Evolutionary conservation across 495 filamentous ascomycete species (phyloP).

Genomic region (Recurvomyces mirabilis): DNA sequence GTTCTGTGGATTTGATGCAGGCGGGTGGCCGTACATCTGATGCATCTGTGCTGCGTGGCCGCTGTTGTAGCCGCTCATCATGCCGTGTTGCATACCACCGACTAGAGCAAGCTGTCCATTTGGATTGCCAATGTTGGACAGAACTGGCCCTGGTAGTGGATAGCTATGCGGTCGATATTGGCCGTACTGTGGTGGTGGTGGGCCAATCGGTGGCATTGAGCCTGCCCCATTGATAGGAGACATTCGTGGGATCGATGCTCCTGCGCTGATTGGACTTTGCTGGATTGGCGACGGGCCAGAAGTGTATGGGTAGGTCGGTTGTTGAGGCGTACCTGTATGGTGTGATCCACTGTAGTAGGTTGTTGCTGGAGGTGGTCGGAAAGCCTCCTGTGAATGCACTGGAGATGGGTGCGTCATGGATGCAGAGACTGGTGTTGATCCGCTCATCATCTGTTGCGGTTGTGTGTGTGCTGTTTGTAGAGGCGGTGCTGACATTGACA

Average conservation of each 20-base stretch:
- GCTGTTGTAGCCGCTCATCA: slow-evolving; percentile 45
- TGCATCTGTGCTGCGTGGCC: slow-evolving; percentile 45
- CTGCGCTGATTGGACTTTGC: slow-evolving; percentile 49
- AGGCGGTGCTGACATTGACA: slow-evolving; percentile 29
- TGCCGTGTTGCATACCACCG: slow-evolving; percentile 44
- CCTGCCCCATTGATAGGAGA: slow-evolving; percentile 42
- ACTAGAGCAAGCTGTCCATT: slow-evolving; percentile 58
- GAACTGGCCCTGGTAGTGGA: slow-evolving; percentile 55
- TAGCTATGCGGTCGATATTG: slow-evolving; percentile 41
- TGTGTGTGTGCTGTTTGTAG: slow-evolving; percentile 22
- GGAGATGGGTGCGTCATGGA: slow-evolving; percentile 51
- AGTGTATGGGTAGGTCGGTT: slow-evolving; percentile 43
- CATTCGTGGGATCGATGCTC: slow-evolving; percentile 42
- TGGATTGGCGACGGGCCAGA: slow-evolving; percentile 48
- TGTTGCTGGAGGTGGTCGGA: slow-evolving; percentile 50
- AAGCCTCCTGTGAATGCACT: slow-evolving; percentile 51
- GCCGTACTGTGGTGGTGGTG: slow-evolving; percentile 35
- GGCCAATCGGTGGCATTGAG: slow-evolving; percentile 36
- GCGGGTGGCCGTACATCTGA: slow-evolving; percentile 40
- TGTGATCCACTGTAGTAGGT: slow-evolving; percentile 47
- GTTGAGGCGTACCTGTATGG: slow-evolving; percentile 57
- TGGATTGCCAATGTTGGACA: slow-evolving; percentile 68
- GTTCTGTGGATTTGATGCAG: slow-evolving; percentile 42
- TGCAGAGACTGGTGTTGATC: slow-evolving; percentile 36
- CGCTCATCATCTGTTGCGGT: slow-evolving; percentile 32